These are phyloP conservation scores for Massospora cicadina DNA, from an alignment of 371 early-diverging fungal genomes.

Conservation along the genomic window DNA sequence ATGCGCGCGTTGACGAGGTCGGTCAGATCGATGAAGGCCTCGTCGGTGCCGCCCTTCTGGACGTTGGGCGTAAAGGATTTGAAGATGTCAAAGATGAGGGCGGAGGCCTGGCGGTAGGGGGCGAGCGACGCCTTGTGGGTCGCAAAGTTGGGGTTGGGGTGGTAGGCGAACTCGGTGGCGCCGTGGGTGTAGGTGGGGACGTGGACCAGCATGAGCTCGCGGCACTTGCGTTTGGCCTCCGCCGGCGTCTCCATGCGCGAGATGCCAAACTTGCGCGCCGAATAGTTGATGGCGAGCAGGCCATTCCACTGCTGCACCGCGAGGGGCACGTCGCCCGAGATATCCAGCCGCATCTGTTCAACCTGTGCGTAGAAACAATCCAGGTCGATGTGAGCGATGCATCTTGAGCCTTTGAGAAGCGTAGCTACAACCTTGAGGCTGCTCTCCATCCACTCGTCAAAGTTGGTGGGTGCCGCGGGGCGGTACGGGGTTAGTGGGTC, in stretches of 20 bases:
- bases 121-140: slow-evolving; percentile 85
- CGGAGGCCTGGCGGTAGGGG: slow-evolving; percentile 53
- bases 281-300: slow-evolving; percentile 62
- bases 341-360: slow-evolving; percentile 56
- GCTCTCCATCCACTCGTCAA: neutral
- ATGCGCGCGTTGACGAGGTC: slow-evolving; percentile 2
- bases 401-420: neutral
- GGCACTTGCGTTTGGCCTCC: neutral
- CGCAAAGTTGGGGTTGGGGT: slow-evolving; percentile 35
- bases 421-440: neutral
- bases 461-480: neutral
- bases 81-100: slow-evolving; percentile 50
- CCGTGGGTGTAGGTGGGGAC: slow-evolving; percentile 62
- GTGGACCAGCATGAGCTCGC: slow-evolving; percentile 60
- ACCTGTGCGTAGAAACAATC: slow-evolving; percentile 9
- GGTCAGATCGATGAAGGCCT: slow-evolving; percentile 6
- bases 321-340: slow-evolving; percentile 45
- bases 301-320: slow-evolving; percentile 85
- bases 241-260: neutral
- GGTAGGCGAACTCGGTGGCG: slow-evolving; percentile 43
- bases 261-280: slow-evolving; percentile 2
- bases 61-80: slow-evolving; percentile 24
- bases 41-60: neutral
- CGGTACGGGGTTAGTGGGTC: neutral
- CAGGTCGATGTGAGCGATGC: neutral